phyloP scores from a whole-genome alignment of 2,329 filamentous ascomycete genomes.

The Fusarium euwallaceae region DNA sequence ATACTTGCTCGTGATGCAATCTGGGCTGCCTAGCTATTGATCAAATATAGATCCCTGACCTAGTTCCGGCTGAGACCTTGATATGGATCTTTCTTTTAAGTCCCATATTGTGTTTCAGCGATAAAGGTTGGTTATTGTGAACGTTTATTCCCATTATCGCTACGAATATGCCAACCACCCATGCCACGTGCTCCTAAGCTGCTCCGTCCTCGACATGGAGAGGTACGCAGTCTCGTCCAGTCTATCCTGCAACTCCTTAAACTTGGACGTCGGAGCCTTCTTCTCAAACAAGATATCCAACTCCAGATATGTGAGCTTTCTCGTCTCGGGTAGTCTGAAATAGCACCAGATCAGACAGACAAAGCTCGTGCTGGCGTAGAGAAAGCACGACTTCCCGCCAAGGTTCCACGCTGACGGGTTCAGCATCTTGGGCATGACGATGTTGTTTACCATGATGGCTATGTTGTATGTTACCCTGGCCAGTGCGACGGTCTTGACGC shows the following conservation, averaged over 20 bases:
- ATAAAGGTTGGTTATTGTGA: too few species aligned
- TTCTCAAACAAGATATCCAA: slow-evolving; percentile 49
- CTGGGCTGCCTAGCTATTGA: too few species aligned
- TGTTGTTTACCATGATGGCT: slow-evolving; percentile 42
- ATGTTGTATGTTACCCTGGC: slow-evolving; percentile 48
- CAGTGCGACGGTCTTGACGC: slow-evolving; percentile 57
- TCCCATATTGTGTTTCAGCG: too few species aligned
- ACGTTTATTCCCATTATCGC: too few species aligned
- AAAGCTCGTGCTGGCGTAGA: slow-evolving; percentile 37
- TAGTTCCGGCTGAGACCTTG: too few species aligned
- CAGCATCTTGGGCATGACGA: slow-evolving; percentile 45
- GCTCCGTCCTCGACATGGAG: slow-evolving; percentile 31
- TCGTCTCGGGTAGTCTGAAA: slow-evolving; percentile 47
- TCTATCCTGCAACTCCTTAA: slow-evolving; percentile 49
- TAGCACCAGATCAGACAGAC: slow-evolving; percentile 46
- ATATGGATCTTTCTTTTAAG: too few species aligned
- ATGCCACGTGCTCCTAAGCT: slow-evolving; percentile 41
- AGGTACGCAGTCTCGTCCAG: slow-evolving; percentile 38
- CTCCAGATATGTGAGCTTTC: slow-evolving; percentile 43
- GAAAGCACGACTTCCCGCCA: slow-evolving; percentile 45
- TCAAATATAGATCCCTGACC: too few species aligned
- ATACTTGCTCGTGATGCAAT: too few species aligned
- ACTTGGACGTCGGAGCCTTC: slow-evolving; percentile 43
- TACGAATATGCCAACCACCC: slow-evolving; percentile 43
- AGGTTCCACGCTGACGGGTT: slow-evolving; percentile 47